phyloP scores from a whole-genome alignment of 805 yeast species.

The Wickerhamomyces ciferrii region DNA sequence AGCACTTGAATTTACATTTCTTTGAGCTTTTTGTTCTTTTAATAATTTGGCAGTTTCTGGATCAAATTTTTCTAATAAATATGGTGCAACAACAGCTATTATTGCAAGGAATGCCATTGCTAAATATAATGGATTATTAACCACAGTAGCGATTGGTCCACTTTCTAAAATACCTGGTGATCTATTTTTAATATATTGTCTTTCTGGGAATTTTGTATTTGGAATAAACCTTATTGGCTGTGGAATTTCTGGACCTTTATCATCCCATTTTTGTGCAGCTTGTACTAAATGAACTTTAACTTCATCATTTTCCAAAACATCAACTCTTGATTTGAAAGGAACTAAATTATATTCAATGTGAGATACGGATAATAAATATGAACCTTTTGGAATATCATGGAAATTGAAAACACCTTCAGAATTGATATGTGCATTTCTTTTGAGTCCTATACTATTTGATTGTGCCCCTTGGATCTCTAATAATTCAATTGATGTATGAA shows the following conservation, averaged over 20 bases:
- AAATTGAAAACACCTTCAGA: constrained; percentile 12
- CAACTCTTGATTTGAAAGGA: constrained; percentile 17
- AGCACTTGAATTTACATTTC: background rate
- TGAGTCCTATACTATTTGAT: background rate
- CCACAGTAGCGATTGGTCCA: constrained; percentile 31
- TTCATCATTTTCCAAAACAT: constrained; percentile 7
- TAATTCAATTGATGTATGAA: constrained; percentile 11
- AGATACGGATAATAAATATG: constrained; percentile 10
- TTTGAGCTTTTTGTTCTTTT: constrained; percentile 21
- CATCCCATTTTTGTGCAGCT: constrained; percentile 8
- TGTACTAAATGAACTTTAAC: constrained; percentile 9
- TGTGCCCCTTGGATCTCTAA: constrained; percentile 2
- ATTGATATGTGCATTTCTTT: constrained; percentile 6
- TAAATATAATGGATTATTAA: constrained; percentile 32
- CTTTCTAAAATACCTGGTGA: constrained; percentile 25
- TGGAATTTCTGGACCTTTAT: constrained; percentile 2
- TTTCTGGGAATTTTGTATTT: constrained; percentile 23
- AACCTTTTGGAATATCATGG: constrained; percentile 10
- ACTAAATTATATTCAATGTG: constrained; percentile 17
- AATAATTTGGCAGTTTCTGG: constrained; percentile 33
- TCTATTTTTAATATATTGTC: constrained; percentile 28
- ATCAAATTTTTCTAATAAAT: constrained; percentile 32
- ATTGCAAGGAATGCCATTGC: constrained; percentile 24
- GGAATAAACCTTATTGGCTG: constrained; percentile 20
- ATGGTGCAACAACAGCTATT: constrained; percentile 24